These are phyloP conservation scores for Trichoderma sp. DNA, from an alignment of 2,329 filamentous ascomycete species.

Conservation along the genomic window DNA sequence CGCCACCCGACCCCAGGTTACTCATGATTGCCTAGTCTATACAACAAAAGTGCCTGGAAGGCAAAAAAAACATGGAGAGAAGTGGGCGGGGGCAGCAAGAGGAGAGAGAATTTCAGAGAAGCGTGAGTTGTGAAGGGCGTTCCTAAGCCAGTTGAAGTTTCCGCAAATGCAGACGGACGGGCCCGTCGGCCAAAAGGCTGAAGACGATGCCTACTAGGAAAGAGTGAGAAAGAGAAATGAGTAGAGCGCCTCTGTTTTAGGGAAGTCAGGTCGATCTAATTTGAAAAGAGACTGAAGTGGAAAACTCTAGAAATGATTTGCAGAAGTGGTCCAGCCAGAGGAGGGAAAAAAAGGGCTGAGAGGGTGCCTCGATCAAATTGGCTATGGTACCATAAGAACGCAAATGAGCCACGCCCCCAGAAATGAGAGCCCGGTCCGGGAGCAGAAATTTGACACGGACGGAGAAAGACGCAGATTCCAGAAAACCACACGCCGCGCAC, in stretches of 20 bases:
- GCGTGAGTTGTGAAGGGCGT: not conserved
- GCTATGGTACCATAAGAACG: not conserved
- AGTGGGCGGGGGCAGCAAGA: not conserved
- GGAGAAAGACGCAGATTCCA: not conserved
- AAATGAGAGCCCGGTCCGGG: not conserved
- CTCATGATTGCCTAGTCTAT: constrained; percentile 10
- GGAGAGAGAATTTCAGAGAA: not conserved
- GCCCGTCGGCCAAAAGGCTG: not conserved
- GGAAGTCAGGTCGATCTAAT: constrained; percentile 21
- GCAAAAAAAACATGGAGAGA: not conserved
- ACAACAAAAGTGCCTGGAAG: not conserved
- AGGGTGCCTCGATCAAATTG: constrained; percentile 16
- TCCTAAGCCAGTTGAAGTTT: not conserved
- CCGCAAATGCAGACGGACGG: not conserved
- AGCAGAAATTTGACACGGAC: not conserved
- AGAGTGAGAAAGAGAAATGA: not conserved
- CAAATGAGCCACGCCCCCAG: constrained; percentile 7
- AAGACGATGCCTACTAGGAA: constrained; percentile 5
- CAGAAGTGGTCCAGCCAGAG: constrained; percentile 11
- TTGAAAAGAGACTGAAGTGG: constrained; percentile 13
- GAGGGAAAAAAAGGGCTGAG: constrained; percentile 4
- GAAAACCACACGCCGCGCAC: constrained; percentile 7
- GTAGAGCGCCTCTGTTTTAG: constrained; percentile 10
- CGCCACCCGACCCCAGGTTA: constrained; percentile 32
- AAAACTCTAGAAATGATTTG: constrained; percentile 24